Percentiles rank a stretch among this genome's conserved stretches.
Evolutionary conservation across 2,329 filamentous ascomycete genomes (phyloP).

Genomic region (Daldinia eschscholtzii): DNA sequence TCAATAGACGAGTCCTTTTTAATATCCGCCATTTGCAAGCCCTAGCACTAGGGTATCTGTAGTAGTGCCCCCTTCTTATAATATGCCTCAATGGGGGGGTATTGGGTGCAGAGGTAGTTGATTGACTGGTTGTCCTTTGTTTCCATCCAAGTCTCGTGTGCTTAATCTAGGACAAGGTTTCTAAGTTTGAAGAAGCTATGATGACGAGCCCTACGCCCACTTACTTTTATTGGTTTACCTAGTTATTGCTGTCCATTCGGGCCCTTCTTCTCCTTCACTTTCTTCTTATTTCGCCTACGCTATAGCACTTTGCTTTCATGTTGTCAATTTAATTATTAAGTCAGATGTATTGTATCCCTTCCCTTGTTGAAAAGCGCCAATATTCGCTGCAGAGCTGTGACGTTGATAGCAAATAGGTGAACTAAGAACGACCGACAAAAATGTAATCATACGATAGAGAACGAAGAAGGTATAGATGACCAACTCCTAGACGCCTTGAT

Average conservation of each 20-base stretch:
- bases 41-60: not conserved
- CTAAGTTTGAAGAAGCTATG: not conserved
- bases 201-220: too few species aligned
- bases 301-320: not conserved
- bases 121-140: not conserved
- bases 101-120: not conserved
- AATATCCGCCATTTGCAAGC: constrained; percentile 14
- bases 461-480: not conserved
- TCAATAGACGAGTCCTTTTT: constrained; percentile 19
- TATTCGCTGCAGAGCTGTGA: too few species aligned
- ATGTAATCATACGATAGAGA: not conserved
- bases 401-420: not conserved
- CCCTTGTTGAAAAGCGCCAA: not conserved
- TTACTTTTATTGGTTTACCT: too few species aligned
- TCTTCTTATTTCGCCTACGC: not conserved
- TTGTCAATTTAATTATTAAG: not conserved
- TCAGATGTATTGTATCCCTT: not conserved
- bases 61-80: not conserved
- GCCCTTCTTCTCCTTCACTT: not conserved
- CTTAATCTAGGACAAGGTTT: not conserved
- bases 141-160: not conserved
- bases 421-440: not conserved
- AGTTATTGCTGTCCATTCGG: too few species aligned
- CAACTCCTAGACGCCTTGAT: not conserved
- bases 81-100: not conserved